Base-by-base conservation (phyloP, 305 asterid species). In the Galium porrigens region DNA sequence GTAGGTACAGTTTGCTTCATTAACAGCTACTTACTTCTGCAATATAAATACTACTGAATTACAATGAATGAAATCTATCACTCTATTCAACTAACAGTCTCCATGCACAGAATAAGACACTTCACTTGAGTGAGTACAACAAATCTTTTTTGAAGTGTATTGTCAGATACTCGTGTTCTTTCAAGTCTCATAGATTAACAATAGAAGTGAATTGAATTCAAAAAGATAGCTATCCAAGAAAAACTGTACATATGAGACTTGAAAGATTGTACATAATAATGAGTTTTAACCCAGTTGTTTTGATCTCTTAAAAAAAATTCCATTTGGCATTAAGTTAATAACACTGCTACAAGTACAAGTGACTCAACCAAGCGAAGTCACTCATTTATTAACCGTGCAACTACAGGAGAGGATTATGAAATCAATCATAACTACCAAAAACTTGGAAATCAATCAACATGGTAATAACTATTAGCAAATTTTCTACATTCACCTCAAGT, bases 401-500 rank as follows among this genome's bases (percentile, higher is more conserved):
- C 17, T n/a, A 51, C 57, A 5, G 3, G 27, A 41, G 46, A 42
- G 34, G 52, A 10, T 22, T 18, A 14, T 33, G 22, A 54, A 25
- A 9, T 4, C 18, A 64, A 17, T 10, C 36, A 65, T 34, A 39
- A 55, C 29, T 54, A 11, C 52, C 63, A 34, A 8, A 25, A 42
- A 25, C 54, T 46, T 27, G 29, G 30, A 36, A 59, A 33, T 33
- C 8, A 34, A 59, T 17, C 11, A 10, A 33, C 20, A 32, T 6
- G 3, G 49, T n/a, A 63, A 61, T 51, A 39, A 39, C 27, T 57
- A 37, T 53, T 15, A 29, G 36, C 20, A 8, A 48, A 36, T 5
- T 27, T 15, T 14, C 14, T 20, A 52, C 53, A 66, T 9, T 62
- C 53, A 91, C 99, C 99, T 92, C 80, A 92, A 81, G 78, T 92